These are phyloP conservation scores for Dryadomyces quercus-mongolicae DNA, from an alignment of 2,329 filamentous ascomycete species.

Conservation along the genomic window DNA sequence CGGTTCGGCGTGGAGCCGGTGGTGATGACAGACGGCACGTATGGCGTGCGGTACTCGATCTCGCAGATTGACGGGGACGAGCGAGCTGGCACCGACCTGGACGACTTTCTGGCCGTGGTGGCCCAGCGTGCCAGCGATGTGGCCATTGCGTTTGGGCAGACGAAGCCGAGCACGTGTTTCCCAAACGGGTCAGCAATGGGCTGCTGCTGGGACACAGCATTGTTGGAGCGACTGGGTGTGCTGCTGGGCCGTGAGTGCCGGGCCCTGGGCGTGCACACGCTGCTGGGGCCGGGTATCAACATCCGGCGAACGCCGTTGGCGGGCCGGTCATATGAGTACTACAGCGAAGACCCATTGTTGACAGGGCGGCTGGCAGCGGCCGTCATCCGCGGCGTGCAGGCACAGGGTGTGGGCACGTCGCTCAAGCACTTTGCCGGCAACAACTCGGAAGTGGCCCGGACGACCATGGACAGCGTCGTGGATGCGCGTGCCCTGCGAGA, in stretches of 20 bases:
- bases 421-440: slow-evolving; percentile 48
- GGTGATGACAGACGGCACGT: slow-evolving; percentile 2
- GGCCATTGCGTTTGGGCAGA: not conserved
- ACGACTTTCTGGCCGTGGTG: slow-evolving; percentile 1
- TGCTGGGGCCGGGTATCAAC: slow-evolving; percentile 46
- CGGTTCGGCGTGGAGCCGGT: slow-evolving; percentile 1
- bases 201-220: slow-evolving; percentile 3
- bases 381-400: not conserved
- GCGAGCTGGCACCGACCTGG: not conserved
- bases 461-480: slow-evolving; percentile 52
- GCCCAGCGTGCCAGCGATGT: slow-evolving; percentile 1
- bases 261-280: slow-evolving; percentile 55
- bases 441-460: slow-evolving; percentile 56
- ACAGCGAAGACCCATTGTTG: slow-evolving; percentile 24
- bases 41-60: slow-evolving; percentile 2
- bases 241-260: slow-evolving; percentile 56
- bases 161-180: not conserved
- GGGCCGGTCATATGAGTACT: slow-evolving; percentile 25
- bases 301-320: slow-evolving; percentile 25
- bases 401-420: slow-evolving; percentile 3
- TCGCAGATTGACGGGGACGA: slow-evolving; percentile 3
- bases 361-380: slow-evolving; percentile 20
- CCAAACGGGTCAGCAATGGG: slow-evolving; percentile 3
- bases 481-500: slow-evolving; percentile 55
- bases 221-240: slow-evolving; percentile 32